These are phyloP conservation scores for Lipomyces sp. DNA, from an alignment of 805 yeast species.

Conservation along the genomic window DNA sequence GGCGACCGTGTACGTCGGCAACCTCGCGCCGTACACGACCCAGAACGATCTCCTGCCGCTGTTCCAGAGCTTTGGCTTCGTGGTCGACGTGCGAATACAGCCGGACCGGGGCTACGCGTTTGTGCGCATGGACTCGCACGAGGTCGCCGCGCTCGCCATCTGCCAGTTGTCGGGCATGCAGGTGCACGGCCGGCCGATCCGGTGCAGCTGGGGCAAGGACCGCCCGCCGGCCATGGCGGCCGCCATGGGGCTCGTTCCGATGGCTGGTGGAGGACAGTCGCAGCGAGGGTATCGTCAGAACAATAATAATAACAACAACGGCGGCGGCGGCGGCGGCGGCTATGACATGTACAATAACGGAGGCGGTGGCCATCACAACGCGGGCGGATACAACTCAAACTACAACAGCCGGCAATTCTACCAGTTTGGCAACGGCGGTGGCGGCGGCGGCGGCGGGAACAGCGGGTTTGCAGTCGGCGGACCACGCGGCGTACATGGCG, in stretches of 20 bases:
- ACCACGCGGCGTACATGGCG: no score
- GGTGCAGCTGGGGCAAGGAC: conserved; percentile 86
- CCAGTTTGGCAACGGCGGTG: no score
- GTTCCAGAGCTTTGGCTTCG: conserved; percentile 74
- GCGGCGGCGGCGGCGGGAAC: no score
- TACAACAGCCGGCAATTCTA: no score
- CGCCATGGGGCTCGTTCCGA: conserved; percentile 3
- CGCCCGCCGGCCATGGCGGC: conserved; percentile 13
- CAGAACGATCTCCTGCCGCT: conserved; percentile 71
- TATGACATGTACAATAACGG: no score
- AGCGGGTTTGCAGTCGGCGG: no score
- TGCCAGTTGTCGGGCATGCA: conserved; percentile 63
- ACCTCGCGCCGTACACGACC: conserved; percentile 71
- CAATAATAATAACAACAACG: no score
- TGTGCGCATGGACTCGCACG: conserved; percentile 82
- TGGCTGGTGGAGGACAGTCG: conserved; percentile 3
- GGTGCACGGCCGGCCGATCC: conserved; percentile 72
- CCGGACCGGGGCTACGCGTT: conserved; percentile 86
- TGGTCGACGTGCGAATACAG: conserved; percentile 74
- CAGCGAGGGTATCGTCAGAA: background rate
- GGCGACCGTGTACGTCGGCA: conserved; percentile 84
- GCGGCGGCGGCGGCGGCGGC: no score
- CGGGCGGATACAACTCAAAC: no score
- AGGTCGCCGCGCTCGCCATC: conserved; percentile 83
- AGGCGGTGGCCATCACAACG: no score